phyloP scores from a whole-genome alignment of 2,329 filamentous ascomycete genomes.

The Aspergillus awamori region DNA sequence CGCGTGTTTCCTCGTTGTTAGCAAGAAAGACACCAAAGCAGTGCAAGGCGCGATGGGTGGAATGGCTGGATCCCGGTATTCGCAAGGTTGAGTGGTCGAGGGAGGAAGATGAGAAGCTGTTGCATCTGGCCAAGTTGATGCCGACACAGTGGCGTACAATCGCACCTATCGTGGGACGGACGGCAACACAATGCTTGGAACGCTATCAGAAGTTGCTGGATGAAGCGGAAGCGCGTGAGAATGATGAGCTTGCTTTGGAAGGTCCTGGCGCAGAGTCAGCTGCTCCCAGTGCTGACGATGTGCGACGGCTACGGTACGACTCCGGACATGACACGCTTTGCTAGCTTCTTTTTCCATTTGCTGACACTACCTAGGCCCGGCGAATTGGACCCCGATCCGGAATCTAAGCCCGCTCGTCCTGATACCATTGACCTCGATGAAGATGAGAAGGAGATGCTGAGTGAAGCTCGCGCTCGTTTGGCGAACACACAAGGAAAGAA shows the following conservation, averaged over 20 bases:
- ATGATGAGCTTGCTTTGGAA: conserved; percentile 75
- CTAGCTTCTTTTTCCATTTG: conserved; percentile 13
- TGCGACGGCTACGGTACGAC: conserved; percentile 70
- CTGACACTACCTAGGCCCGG: conserved; percentile 62
- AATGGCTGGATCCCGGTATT: conserved; percentile 98
- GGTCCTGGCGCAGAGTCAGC: conserved; percentile 82
- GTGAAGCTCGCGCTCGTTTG: conserved; percentile 91
- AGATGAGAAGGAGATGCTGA: conserved; percentile 99
- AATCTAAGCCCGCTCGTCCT: conserved; percentile 91
- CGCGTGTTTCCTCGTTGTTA: conserved; percentile 93
- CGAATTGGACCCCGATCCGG: conserved; percentile 95
- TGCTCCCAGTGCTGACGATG: conserved; percentile 89
- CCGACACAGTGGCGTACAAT: conserved; percentile 99
- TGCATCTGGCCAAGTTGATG: conserved; percentile 97
- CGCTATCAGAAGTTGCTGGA: conserved; percentile 95
- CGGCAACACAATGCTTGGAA: conserved; percentile 94
- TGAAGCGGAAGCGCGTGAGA: conserved; percentile 88
- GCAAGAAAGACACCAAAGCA: conserved; percentile 98
- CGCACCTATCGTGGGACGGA: conserved; percentile 92
- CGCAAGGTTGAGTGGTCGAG: conserved; percentile 99
- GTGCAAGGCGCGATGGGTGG: conserved; percentile 97
- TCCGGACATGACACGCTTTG: background rate
- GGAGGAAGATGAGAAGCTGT: conserved; percentile 95
- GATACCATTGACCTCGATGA: conserved; percentile 98
- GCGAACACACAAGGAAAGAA: conserved; percentile 99